Conservation (phyloP, 176 grass and related monocot species). For the Phoenix dactylifera region DNA sequence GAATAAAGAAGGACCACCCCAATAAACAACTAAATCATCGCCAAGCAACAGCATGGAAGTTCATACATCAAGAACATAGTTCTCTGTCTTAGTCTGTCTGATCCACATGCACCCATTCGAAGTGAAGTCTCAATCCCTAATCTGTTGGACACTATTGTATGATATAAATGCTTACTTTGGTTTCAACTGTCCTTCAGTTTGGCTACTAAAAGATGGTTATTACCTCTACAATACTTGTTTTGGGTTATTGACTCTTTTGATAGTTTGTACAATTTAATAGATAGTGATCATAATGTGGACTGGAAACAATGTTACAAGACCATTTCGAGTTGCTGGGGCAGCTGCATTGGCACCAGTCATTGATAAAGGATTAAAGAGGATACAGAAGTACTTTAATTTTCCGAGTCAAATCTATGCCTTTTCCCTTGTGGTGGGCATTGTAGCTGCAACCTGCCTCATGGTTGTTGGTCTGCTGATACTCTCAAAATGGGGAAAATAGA, state of each 20-base stretch:
- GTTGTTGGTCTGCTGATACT: constrained; percentile 46
- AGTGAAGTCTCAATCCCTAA: too few species aligned
- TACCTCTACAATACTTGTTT: neutral
- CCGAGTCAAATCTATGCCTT: constrained; percentile 40
- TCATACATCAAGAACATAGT: too few species aligned
- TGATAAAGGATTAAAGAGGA: constrained; percentile 31
- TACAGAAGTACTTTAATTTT: constrained; percentile 44
- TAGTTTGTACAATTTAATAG: constrained; percentile 18
- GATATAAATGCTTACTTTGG: too few species aligned
- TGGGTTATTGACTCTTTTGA: neutral
- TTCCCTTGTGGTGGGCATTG: constrained; percentile 35
- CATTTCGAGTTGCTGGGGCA: constrained; percentile 39
- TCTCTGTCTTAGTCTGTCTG: too few species aligned
- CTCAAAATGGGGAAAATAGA: constrained; percentile 58
- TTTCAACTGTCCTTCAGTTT: too few species aligned
- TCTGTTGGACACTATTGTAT: too few species aligned
- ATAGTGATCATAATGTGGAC: constrained; percentile 68
- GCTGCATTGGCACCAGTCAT: constrained; percentile 43
- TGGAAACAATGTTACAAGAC: constrained; percentile 49
- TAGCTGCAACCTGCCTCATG: constrained; percentile 28
- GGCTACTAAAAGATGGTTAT: too few species aligned
- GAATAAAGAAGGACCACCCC: too few species aligned
- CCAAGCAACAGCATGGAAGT: too few species aligned
- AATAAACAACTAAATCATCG: too few species aligned
- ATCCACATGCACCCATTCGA: too few species aligned